Percentiles rank a stretch among this genome's conserved stretches.
These are phyloP conservation scores for Liquidambar formosana DNA, from an alignment of 164 flowering plant genomes.

Conservation along the genomic window DNA sequence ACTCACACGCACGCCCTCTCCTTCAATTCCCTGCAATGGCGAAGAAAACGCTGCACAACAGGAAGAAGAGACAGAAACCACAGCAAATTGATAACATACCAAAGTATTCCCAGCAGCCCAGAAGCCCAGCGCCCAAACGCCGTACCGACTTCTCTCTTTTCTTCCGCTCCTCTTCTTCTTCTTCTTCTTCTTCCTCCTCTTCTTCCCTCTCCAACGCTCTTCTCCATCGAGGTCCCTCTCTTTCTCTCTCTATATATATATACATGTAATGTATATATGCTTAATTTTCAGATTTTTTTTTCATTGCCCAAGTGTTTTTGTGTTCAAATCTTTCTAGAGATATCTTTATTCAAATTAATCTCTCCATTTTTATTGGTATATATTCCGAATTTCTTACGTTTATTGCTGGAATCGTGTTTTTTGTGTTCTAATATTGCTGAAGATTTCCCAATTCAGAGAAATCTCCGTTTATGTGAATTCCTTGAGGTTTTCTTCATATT, in stretches of 20 bases:
- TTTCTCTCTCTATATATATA: not conserved
- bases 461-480: not conserved
- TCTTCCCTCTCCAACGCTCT: not conserved
- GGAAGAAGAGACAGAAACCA: not conserved
- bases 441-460: no score
- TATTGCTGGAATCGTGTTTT: no score
- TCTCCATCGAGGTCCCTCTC: constrained; percentile 8
- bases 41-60: constrained; percentile 10
- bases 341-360: no score
- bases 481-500: no score
- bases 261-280: no score
- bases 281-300: not conserved
- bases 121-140: constrained; percentile 41
- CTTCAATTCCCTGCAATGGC: constrained; percentile 17
- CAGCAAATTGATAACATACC: constrained; percentile 24
- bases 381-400: no score
- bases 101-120: constrained; percentile 31
- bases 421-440: no score
- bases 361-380: no score
- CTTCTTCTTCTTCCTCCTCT: constrained; percentile 12
- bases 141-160: constrained; percentile 46
- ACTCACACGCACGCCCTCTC: not conserved
- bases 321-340: no score
- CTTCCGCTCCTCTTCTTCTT: constrained; percentile 15
- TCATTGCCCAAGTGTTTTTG: not conserved